A percentile compares a stretch with the other conserved stretches of the same genome.
Conservation (phyloP, 2,329 filamentous ascomycete species). For the Monilinia fructicola region DNA sequence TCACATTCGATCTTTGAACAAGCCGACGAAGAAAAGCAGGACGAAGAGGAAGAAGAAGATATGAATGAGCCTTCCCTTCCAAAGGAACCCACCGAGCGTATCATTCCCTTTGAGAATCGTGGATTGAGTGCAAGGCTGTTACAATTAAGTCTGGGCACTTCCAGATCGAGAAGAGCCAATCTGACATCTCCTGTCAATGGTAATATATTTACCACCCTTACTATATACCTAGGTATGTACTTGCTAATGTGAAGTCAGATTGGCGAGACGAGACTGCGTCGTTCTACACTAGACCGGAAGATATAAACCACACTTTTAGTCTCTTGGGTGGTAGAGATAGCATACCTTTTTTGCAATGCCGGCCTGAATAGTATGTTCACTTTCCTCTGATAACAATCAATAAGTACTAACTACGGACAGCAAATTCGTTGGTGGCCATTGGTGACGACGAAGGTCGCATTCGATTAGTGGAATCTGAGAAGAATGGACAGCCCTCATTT, state of each 20-base stretch:
- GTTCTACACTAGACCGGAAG: constrained; percentile 38
- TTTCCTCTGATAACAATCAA: constrained; percentile 22
- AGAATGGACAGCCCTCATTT: constrained; percentile 52
- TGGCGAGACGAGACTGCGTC: constrained; percentile 40
- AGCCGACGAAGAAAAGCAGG: constrained; percentile 8
- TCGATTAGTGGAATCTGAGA: constrained; percentile 60
- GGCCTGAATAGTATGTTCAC: constrained; percentile 60
- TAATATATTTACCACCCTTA: constrained; percentile 19
- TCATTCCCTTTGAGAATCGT: constrained; percentile 31
- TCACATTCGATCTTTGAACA: constrained; percentile 24
- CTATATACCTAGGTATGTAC: constrained; percentile 2
- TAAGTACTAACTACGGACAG: constrained; percentile 40
- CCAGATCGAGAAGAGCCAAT: constrained; percentile 29
- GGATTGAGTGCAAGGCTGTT: constrained; percentile 36
- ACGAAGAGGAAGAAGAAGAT: constrained; percentile 21
- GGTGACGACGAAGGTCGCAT: constrained; percentile 69
- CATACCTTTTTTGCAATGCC: constrained; percentile 66
- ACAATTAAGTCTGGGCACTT: constrained; percentile 32
- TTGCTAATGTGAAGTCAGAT: constrained; percentile 31
- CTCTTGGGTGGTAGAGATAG: constrained; percentile 31
- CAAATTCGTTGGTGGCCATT: constrained; percentile 65
- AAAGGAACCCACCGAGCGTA: constrained; percentile 29
- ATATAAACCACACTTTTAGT: constrained; percentile 37
- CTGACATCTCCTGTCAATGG: constrained; percentile 38
- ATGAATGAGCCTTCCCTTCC: background rate